Base-by-base conservation (phyloP, 78 protist genomes). In the Tieghemostelium lacteum region DNA sequence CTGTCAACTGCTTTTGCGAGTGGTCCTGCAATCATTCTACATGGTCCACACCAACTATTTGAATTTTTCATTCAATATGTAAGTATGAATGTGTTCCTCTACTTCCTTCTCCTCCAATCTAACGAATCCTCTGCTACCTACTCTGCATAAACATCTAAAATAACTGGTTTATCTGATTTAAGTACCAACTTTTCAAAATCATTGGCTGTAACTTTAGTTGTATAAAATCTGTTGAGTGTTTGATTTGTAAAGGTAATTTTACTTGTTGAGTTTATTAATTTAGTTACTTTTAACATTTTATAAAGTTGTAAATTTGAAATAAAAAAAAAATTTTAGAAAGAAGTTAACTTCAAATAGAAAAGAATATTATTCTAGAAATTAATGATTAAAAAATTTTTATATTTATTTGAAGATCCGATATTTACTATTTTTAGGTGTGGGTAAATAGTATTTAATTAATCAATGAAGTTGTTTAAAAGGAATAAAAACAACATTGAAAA, bases 41-140 rank as follows among this genome's bases (percentile, higher is more conserved):
- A 67, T 45, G 75, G 75, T 67, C 60, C 40, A 45, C 75, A 67
- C 75, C 75, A 67, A 36, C 75, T 67, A 20, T 3, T 6, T 4
- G 2, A 6, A 37, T n/a, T n/a, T n/a, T n/a, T n/a, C n/a, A n/a
- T n/a, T n/a, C n/a, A n/a, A n/a, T n/a, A n/a, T n/a, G n/a, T n/a
- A n/a, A n/a, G n/a, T n/a, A n/a, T n/a, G n/a, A n/a, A n/a, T n/a
- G n/a, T n/a, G n/a, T n/a, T n/a, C n/a, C n/a, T n/a, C n/a, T n/a
- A n/a, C n/a, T n/a, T n/a, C n/a, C n/a, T n/a, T n/a, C n/a, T n/a
- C n/a, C n/a, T n/a, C n/a, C n/a, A n/a, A n/a, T n/a, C n/a, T n/a
- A n/a, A n/a, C n/a, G n/a, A n/a, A n/a, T n/a, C n/a, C n/a, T n/a
- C n/a, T 61, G 17, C 7, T 6, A 63, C 71, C 1, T 57, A 57